Base-by-base conservation (phyloP, 2,329 filamentous ascomycete genomes). In the Fusarium sp. region DNA sequence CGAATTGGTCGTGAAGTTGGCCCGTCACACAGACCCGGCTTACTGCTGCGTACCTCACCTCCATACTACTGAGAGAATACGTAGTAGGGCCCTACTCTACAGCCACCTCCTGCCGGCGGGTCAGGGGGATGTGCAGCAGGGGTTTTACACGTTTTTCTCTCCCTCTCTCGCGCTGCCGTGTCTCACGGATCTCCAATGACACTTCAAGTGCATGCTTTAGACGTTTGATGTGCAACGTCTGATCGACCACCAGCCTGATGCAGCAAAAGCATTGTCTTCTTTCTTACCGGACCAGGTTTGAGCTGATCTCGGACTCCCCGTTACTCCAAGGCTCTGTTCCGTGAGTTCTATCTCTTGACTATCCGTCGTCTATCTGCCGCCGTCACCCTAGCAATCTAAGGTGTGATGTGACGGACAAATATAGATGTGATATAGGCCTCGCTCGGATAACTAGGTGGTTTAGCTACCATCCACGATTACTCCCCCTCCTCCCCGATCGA, bases 41-140 rank as follows among this genome's bases (percentile, higher is more conserved):
- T 54, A 54, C 47, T 52, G n/a, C n/a, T n/a, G n/a, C n/a, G n/a
- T n/a, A n/a, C n/a, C n/a, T n/a, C n/a, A n/a, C n/a, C n/a, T n/a
- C n/a, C n/a, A n/a, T n/a, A 52, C 47, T 52, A 52, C 47, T 25
- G 22, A 47, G 42, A 47, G 42, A 47, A 1, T 18, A 47, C 22
- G 42, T 25, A 47, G 42, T 47, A 54, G 47, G 20, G 18, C 59
- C 29, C 70, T 63, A 66, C 63, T 56, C 66, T 57, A 64, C 66
- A 60, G 62, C 74, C 62, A 69, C 66, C 68, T 57, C 70, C 52
- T 62, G 58, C 42, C 60, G 47, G 61, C 63, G 66, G 71, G 71
- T 66, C 75, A 76, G 76, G 76, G 76, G 76, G 74, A 78, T 77
- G 75, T 66, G 74, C 76, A 68, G 60, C 76, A 76, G 64, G 76